Percentiles rank a stretch among this genome's conserved stretches.
Evolutionary conservation across 2,329 filamentous ascomycete genomes (phyloP).

Genomic region (Colletotrichum sp.): DNA sequence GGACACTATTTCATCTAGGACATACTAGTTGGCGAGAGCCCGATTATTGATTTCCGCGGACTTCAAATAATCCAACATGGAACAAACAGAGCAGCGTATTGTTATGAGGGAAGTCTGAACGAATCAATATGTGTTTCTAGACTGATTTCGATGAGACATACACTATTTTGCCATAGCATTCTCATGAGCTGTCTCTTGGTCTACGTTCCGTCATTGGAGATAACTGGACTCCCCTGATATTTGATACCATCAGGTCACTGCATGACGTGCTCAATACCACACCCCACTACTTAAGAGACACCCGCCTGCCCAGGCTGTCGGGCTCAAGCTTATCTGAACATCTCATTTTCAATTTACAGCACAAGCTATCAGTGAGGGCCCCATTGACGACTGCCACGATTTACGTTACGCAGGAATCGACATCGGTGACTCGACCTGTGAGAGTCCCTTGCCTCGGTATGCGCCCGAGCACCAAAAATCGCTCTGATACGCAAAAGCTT

Average conservation of each 20-base stretch:
- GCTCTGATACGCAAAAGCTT: not conserved
- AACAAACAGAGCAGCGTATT: no score
- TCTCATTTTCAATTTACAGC: not conserved
- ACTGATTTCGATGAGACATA: accelerated
- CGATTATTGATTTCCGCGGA: no score
- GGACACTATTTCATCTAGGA: no score
- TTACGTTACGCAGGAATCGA: not conserved
- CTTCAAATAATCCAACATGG: no score
- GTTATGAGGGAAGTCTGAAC: not conserved
- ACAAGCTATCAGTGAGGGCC: no score
- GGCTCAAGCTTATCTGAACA: not conserved
- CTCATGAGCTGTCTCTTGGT: not conserved
- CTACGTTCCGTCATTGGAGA: not conserved
- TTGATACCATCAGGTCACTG: not conserved
- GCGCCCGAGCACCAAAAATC: not conserved
- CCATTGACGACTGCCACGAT: not conserved
- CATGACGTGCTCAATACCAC: not conserved
- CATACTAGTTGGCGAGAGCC: no score
- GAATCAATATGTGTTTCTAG: not conserved
- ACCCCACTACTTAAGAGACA: not conserved
- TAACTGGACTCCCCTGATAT: not conserved
- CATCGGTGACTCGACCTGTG: not conserved
- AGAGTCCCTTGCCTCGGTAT: not conserved
- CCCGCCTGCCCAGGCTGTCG: not conserved
- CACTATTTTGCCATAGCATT: not conserved